Percentiles rank a stretch among this genome's conserved stretches.
phyloP scores from a whole-genome alignment of 192 early-diverging fungal genomes.

The Chytriomyces sp. region DNA sequence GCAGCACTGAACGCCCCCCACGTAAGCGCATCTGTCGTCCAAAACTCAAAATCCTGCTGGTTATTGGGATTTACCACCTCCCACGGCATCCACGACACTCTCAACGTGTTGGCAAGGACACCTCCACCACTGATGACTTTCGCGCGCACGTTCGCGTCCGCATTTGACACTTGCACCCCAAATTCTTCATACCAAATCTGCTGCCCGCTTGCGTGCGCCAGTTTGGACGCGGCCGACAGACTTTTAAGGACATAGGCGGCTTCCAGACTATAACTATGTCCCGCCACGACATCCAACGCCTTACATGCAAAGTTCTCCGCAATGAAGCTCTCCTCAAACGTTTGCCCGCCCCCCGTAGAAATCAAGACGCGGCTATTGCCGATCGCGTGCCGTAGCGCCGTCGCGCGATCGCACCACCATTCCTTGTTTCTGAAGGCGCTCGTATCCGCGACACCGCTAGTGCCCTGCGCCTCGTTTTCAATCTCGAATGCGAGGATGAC shows the following conservation, averaged over 20 bases:
- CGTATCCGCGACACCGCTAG: not conserved
- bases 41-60: constrained; percentile 31
- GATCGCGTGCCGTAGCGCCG: not conserved
- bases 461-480: constrained; percentile 31
- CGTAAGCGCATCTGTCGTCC: not conserved
- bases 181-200: constrained; percentile 16
- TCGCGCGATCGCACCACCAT: constrained; percentile 32
- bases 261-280: constrained; percentile 18
- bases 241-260: not conserved
- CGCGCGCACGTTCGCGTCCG: not conserved
- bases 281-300: constrained; percentile 23
- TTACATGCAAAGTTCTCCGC: constrained; percentile 17
- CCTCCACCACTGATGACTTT: not conserved
- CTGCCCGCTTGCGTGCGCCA: not conserved
- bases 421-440: constrained; percentile 17
- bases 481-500: constrained; percentile 29
- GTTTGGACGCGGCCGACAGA: not conserved
- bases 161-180: not conserved
- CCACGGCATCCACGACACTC: constrained; percentile 29
- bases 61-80: constrained; percentile 7
- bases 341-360: constrained; percentile 28
- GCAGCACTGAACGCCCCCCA: constrained; percentile 19
- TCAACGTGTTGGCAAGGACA: not conserved
- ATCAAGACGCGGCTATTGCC: not conserved
- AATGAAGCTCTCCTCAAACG: not conserved